Conservation (phyloP, 352 stramenopile species). For the Salisapilia sapeloensis region DNA sequence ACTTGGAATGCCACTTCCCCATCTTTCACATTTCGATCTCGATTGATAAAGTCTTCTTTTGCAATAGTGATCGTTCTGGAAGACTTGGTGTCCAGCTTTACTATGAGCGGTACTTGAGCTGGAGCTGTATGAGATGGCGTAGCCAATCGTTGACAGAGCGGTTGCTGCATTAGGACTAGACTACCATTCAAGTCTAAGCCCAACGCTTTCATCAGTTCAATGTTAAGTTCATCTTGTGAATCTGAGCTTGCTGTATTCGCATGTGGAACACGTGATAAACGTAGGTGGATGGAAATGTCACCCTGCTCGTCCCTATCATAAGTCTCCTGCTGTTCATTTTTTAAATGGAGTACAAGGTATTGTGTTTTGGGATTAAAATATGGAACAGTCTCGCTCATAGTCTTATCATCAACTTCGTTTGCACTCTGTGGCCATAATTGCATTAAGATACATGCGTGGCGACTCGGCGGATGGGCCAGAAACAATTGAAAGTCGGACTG, state of each 20-base stretch:
- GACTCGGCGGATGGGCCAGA: not conserved
- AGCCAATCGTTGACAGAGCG: not conserved
- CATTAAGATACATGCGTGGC: not conserved
- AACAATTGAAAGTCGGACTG: not conserved
- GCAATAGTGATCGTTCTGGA: not conserved
- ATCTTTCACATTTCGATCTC: conserved; percentile 9
- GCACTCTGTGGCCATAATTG: not conserved
- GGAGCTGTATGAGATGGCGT: no score
- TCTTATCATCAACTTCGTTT: not conserved
- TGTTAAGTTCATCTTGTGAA: not conserved
- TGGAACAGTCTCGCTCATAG: no score
- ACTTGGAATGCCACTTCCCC: conserved; percentile 21
- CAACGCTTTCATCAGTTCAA: conserved; percentile 1
- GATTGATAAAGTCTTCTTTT: conserved; percentile 4
- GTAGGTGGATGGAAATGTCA: not conserved
- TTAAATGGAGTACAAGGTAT: no score
- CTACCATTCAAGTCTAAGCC: not conserved
- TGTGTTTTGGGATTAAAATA: no score
- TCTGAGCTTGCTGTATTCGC: not conserved
- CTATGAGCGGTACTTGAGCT: conserved; percentile 6
- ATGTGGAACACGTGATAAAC: not conserved
- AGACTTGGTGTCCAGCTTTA: conserved; percentile 18
- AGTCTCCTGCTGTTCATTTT: no score
- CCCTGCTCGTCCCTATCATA: no score
- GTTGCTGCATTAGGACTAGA: not conserved